phyloP scores from a whole-genome alignment of 2,329 filamentous ascomycete genomes.

The Rhynchosporium agropyri region DNA sequence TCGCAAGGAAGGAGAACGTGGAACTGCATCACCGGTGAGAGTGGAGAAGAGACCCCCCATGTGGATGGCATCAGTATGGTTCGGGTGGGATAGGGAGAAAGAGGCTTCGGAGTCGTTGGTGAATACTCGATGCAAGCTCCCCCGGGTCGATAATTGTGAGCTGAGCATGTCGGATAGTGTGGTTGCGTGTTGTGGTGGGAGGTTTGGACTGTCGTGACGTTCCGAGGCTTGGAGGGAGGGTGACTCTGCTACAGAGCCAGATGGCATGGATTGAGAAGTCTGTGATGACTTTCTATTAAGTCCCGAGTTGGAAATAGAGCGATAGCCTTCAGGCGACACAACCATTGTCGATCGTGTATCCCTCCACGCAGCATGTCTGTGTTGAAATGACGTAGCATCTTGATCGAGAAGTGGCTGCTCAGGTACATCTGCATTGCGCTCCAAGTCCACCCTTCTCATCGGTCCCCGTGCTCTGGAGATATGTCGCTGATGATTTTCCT shows the following conservation, averaged over 20 bases:
- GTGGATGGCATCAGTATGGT: slow-evolving; percentile 31
- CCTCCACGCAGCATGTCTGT: slow-evolving; percentile 52
- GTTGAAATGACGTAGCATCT: slow-evolving; percentile 35
- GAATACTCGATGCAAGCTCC: slow-evolving; percentile 56
- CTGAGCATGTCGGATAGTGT: slow-evolving; percentile 63
- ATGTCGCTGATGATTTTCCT: slow-evolving; percentile 29
- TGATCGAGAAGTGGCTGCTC: slow-evolving; percentile 36
- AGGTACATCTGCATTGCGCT: slow-evolving; percentile 35
- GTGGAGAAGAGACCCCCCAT: slow-evolving; percentile 39
- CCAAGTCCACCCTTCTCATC: slow-evolving; percentile 25
- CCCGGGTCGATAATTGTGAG: slow-evolving; percentile 60
- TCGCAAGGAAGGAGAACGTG: slow-evolving; percentile 37
- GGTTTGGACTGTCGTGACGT: slow-evolving; percentile 61
- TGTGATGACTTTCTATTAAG: slow-evolving; percentile 52
- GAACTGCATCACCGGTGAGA: slow-evolving; percentile 31
- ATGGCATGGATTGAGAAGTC: slow-evolving; percentile 49
- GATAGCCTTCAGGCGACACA: slow-evolving; percentile 46
- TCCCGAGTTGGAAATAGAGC: slow-evolving; percentile 36
- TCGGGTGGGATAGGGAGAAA: slow-evolving; percentile 40
- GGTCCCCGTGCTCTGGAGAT: slow-evolving; percentile 26
- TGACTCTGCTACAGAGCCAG: slow-evolving; percentile 50
- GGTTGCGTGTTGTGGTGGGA: slow-evolving; percentile 57
- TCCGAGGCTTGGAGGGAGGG: slow-evolving; percentile 31
- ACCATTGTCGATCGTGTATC: slow-evolving; percentile 53
- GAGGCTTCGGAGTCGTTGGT: slow-evolving; percentile 59